These are phyloP conservation scores for Aureobasidium sp. DNA, from an alignment of 2,329 filamentous ascomycete genomes.

Conservation along the genomic window DNA sequence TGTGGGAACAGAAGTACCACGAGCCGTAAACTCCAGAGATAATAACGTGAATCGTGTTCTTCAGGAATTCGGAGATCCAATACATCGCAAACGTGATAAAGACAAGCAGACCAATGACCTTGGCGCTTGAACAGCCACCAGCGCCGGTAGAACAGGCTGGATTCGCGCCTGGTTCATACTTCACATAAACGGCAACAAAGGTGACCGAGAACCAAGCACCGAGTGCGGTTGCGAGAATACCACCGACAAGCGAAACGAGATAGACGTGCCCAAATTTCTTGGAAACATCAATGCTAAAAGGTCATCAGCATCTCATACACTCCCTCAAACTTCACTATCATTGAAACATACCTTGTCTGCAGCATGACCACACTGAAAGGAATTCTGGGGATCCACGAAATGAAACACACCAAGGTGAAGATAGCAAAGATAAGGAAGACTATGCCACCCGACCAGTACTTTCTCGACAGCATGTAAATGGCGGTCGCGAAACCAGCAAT, in stretches of 20 bases:
- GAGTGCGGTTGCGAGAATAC: conserved; percentile 66
- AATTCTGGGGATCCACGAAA: conserved; percentile 82
- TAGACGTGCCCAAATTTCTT: conserved; percentile 82
- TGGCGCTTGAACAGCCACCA: conserved; percentile 63
- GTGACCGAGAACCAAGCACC: conserved; percentile 83
- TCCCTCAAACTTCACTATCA: background rate
- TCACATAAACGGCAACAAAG: conserved; percentile 76
- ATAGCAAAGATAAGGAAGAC: conserved; percentile 78
- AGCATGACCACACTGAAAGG: conserved; percentile 90
- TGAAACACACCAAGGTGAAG: conserved; percentile 76
- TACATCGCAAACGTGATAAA: conserved; percentile 89
- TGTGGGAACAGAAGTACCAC: conserved; percentile 76
- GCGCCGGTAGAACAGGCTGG: conserved; percentile 47
- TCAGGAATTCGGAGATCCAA: conserved; percentile 90
- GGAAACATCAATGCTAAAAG: conserved; percentile 64
- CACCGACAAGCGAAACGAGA: conserved; percentile 75
- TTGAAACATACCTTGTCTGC: conserved; percentile 48
- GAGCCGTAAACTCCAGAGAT: conserved; percentile 84
- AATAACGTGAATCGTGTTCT: conserved; percentile 85
- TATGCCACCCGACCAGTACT: conserved; percentile 77
- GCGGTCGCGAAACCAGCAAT: conserved; percentile 76
- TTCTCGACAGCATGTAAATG: conserved; percentile 72
- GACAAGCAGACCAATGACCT: conserved; percentile 75
- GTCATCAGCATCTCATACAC: background rate
- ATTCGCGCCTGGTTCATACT: conserved; percentile 64